Base-by-base conservation (phyloP, 2,329 filamentous ascomycete genomes). In the Keithomyces neogunnii region DNA sequence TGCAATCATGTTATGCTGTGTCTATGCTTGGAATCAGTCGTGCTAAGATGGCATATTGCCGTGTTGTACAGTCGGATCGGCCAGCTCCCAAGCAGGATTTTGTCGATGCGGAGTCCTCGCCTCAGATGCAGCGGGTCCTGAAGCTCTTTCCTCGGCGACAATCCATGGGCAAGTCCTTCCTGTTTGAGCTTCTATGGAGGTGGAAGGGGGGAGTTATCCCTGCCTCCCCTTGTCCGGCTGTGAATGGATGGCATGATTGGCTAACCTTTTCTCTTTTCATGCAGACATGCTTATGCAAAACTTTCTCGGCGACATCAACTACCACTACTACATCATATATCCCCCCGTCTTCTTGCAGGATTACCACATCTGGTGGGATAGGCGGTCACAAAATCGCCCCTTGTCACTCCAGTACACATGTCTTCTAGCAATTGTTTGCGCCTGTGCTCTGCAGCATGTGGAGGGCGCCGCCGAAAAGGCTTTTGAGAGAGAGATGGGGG, bases 291-390 rank as follows among this genome's bases (percentile, higher is more conserved):
- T 67, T 2, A 57, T 66, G 3, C 56, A 60, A 29, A 59, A 57
- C 32, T 67, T 66, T 45, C 53, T 64, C 48, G 53, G 55, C 32
- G 61, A 62, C 31, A 59, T 66, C 48, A 67, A 67, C 46, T 63
- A 59, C 26, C 63, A 67, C 51, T 66, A 67, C 53, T 64, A 65
- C 56, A 61, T 66, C 50, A 59, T 67, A 46, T 63, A 65, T 45
- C 59, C 61, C n/a, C 56, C 61, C 7, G 50, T 55, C 6, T 66
- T 67, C 44, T 45, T 62, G 19, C 53, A 57, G 8, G 59, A 65
- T 29, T 66, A 67, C 39, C 56, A 65, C 28, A 55, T 56, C 28
- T 67, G 64, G 65, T 67, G 63, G 65, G 56, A 62, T 30, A 50
- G 56, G 10, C 52, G 57, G 30, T 36, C 45, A 3, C 51, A 52